Evolutionary conservation across 2,329 filamentous ascomycete genomes (phyloP).

Genomic region (Cyclaneusma minus): DNA sequence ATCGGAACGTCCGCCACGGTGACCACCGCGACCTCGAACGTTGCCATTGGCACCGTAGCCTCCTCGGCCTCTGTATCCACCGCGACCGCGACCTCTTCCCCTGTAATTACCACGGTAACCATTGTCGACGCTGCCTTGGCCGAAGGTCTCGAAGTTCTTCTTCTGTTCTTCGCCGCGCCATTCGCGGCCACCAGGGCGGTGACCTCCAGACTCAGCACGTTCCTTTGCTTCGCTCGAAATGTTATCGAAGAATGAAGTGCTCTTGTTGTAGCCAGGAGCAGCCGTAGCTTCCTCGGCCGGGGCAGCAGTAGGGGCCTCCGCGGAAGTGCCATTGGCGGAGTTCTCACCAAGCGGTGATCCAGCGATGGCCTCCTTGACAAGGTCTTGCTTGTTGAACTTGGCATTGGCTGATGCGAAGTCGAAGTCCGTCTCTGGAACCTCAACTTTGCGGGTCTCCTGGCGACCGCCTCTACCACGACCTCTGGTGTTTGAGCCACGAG

Average conservation of each 20-base stretch:
- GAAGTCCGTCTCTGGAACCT: slow-evolving; percentile 81
- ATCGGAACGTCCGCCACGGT: too few species aligned
- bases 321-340: slow-evolving; percentile 22
- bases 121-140: slow-evolving; percentile 85
- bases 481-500: slow-evolving; percentile 22
- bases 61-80: slow-evolving; percentile 26
- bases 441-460: slow-evolving; percentile 48
- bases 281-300: slow-evolving; percentile 27
- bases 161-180: slow-evolving; percentile 88
- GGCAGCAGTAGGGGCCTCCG: slow-evolving; percentile 21
- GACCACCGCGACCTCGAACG: slow-evolving; percentile 1
- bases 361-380: slow-evolving; percentile 77
- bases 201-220: slow-evolving; percentile 54
- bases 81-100: slow-evolving; percentile 62
- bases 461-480: slow-evolving; percentile 24
- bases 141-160: slow-evolving; percentile 95
- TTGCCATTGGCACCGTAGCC: slow-evolving; percentile 23
- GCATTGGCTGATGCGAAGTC: slow-evolving; percentile 80
- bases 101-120: slow-evolving; percentile 62
- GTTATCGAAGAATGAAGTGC: slow-evolving; percentile 91
- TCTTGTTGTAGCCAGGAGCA: slow-evolving; percentile 64
- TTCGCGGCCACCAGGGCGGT: slow-evolving; percentile 62
- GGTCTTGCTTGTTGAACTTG: slow-evolving; percentile 75
- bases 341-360: slow-evolving; percentile 50
- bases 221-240: slow-evolving; percentile 92